These are phyloP conservation scores for Bothriochloa decipiens DNA, from an alignment of 176 grass and related monocot species.

Conservation along the genomic window DNA sequence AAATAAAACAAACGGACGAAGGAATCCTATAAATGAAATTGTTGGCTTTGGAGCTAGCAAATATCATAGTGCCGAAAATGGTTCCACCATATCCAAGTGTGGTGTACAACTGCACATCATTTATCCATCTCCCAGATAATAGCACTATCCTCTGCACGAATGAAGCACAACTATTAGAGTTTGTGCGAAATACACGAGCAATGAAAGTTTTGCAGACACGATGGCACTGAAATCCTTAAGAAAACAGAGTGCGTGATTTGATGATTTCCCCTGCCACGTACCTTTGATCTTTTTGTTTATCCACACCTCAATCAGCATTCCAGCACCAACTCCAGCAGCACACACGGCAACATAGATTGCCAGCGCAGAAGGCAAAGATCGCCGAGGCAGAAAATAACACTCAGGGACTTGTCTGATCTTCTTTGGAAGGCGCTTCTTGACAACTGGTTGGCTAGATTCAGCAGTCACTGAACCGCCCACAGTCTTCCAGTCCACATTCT, in stretches of 20 bases:
- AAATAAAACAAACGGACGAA: background rate
- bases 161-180: constrained; percentile 16
- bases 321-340: constrained; percentile 78
- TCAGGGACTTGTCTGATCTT: constrained; percentile 93
- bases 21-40: background rate
- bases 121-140: constrained; percentile 79
- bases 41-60: background rate
- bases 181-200: constrained; percentile 2
- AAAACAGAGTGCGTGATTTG: background rate
- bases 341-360: constrained; percentile 62
- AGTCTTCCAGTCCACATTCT: constrained; percentile 74
- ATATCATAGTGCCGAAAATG: background rate
- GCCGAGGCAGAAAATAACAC: constrained; percentile 79
- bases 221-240: background rate
- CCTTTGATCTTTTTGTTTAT: constrained; percentile 93
- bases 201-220: background rate
- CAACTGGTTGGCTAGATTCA: constrained; percentile 52
- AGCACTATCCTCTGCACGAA: constrained; percentile 78
- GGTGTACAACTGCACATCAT: constrained; percentile 29
- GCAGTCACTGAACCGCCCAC: constrained; percentile 45
- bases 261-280: background rate
- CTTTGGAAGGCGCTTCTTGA: constrained; percentile 87
- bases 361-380: constrained; percentile 66
- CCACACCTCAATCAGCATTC: constrained; percentile 89
- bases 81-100: constrained; percentile 4